A percentile compares a stretch with the other conserved stretches of the same genome.
These are phyloP conservation scores for Massariosphaeria phaeospora DNA, from an alignment of 495 filamentous ascomycete species.

Conservation along the genomic window DNA sequence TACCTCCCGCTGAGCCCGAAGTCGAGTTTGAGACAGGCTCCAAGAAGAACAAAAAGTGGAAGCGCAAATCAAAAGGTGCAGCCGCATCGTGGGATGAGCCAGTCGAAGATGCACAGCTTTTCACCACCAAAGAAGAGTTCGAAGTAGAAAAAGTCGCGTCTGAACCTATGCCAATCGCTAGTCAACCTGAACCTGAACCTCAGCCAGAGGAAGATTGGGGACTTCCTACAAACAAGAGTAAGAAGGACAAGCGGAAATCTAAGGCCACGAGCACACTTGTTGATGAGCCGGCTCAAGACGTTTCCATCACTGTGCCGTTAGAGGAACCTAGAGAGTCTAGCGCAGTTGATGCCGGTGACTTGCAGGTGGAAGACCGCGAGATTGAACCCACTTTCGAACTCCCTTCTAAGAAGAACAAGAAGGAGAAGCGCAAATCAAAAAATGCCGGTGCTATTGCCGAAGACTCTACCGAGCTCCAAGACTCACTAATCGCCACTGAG, in stretches of 20 bases:
- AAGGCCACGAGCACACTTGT: too few species aligned
- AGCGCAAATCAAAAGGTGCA: constrained; percentile 24
- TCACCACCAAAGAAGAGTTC: neutral
- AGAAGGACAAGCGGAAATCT: neutral
- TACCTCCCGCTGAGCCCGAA: neutral
- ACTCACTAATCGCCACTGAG: neutral
- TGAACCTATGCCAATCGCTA: neutral
- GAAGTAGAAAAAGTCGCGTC: neutral
- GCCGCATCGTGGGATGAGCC: constrained; percentile 9
- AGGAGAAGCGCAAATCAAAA: constrained; percentile 29
- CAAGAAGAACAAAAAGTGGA: constrained; percentile 18
- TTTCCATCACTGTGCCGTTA: too few species aligned
- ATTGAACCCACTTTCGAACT: neutral
- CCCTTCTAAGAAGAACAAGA: constrained; percentile 10
- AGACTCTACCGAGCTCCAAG: neutral
- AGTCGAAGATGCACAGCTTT: neutral
- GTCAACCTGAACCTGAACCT: neutral
- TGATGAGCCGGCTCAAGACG: too few species aligned
- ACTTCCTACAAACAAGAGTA: neutral
- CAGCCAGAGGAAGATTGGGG: too few species aligned
- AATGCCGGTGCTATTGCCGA: neutral
- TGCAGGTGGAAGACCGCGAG: too few species aligned
- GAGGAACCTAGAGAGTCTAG: too few species aligned
- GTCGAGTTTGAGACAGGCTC: neutral
- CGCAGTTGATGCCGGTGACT: too few species aligned